Evolutionary conservation across 192 early-diverging fungal genomes (phyloP).

Genomic region (Linnemannia zychae): DNA sequence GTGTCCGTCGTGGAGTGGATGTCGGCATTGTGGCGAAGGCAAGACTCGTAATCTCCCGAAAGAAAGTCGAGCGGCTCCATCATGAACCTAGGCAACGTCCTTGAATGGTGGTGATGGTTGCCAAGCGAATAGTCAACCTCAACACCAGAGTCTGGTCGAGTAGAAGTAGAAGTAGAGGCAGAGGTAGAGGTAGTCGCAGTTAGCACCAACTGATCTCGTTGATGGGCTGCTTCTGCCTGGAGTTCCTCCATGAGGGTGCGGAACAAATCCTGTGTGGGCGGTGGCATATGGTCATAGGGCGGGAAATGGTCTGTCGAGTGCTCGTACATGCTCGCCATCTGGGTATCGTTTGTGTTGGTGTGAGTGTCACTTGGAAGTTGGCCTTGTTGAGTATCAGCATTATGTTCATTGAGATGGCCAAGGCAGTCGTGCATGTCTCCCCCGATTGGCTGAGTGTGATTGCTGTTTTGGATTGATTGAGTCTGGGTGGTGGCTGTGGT

Average conservation of each 20-base stretch:
- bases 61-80: slow-evolving; percentile 46
- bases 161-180: slow-evolving; percentile 16
- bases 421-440: background rate
- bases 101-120: slow-evolving; percentile 12
- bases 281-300: slow-evolving; percentile 32
- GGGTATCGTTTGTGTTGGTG: background rate
- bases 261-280: slow-evolving; percentile 51
- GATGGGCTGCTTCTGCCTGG: slow-evolving; percentile 45
- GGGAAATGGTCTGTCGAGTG: slow-evolving; percentile 23
- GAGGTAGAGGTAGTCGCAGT: too few relatives aligned
- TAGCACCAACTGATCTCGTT: slow-evolving; percentile 32
- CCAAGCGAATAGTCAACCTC: slow-evolving; percentile 9
- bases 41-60: slow-evolving; percentile 37
- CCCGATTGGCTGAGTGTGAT: background rate
- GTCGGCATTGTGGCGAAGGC: background rate
- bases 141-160: slow-evolving; percentile 3
- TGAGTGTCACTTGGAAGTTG: background rate
- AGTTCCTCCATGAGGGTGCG: slow-evolving; percentile 52
- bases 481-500: background rate
- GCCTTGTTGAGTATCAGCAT: background rate
- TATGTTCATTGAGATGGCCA: background rate
- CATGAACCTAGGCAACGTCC: slow-evolving; percentile 33
- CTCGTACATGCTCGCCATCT: slow-evolving; percentile 17
- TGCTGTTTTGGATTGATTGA: background rate
- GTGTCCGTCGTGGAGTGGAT: background rate